Evolutionary conservation across 2,329 filamentous ascomycete species (phyloP), one percentile per base, ranked within the genome.

Genomic region (Rhynchosporium secalis): DNA sequence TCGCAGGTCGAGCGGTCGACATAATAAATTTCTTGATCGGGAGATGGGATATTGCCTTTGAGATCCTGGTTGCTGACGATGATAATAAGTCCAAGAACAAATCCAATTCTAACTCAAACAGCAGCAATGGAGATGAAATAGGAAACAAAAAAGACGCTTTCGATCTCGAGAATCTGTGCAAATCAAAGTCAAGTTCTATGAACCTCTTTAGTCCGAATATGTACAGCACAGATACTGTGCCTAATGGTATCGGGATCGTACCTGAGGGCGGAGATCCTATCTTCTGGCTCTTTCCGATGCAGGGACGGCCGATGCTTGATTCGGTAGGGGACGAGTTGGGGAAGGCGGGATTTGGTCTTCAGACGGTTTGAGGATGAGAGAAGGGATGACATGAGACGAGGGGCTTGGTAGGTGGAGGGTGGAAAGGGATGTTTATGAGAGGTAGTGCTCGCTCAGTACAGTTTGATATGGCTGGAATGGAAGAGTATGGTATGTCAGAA

Each of bases 41-140:
- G 65, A 84, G 85, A 65, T 87, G 85, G 85, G 77, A 83, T 40
- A 80, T 87, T 41, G 76, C 83, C 1, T 78, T 85, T 2, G 76
- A 81, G 1, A 76, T 84, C 55, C 70, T 65, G 1, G 67, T 69
- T 0, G 75, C 79, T 29, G 75, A 75, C 3, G 66, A 78, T 12
- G 62, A 20, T 20, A 20, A 65, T 38, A 12, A n/a, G 1, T 2
- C 4, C n/a, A 13, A 28, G 20, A 33, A 40, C 33, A 36, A 36
- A 36, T 36, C 33, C 33, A 36, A 36, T 10, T 36, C 33, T 10
- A 36, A 36, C 33, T 36, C 33, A 5, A 36, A 36, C 9, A 10
- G 9, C 33, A 10, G 33, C 33, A 36, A 36, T 36, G 33, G 33
- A 10, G 9, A 36, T 36, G 33, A 36, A 36, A 36, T 36, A 5